A percentile compares a stretch with the other conserved stretches of the same genome.
These are phyloP conservation scores for Coniochaeta ligniaria DNA, from an alignment of 2,329 filamentous ascomycete genomes.

Conservation along the genomic window DNA sequence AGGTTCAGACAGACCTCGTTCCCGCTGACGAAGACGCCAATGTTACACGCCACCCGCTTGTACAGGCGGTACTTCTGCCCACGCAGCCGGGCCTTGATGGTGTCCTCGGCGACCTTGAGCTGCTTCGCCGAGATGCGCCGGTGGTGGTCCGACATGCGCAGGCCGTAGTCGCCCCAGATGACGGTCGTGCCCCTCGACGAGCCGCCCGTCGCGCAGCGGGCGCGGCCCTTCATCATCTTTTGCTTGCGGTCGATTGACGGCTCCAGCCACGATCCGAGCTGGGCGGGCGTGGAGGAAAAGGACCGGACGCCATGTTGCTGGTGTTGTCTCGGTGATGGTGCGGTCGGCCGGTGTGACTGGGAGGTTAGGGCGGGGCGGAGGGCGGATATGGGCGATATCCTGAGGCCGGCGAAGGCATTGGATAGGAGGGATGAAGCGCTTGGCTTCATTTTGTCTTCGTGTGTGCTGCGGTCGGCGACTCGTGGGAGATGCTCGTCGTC, in stretches of 20 bases:
- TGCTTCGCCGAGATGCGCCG: conserved; percentile 81
- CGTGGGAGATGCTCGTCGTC: not conserved
- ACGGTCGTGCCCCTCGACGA: conserved; percentile 90
- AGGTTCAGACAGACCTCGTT: conserved; percentile 59
- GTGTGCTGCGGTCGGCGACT: conserved; percentile 2
- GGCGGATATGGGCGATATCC: conserved; percentile 31
- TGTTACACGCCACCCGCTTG: conserved; percentile 83
- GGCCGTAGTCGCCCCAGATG: conserved; percentile 90
- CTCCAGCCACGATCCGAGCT: conserved; percentile 69
- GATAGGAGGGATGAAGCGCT: conserved; percentile 34
- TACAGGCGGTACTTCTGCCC: conserved; percentile 91
- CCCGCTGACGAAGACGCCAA: conserved; percentile 90
- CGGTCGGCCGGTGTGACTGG: conserved; percentile 23
- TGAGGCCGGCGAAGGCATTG: conserved; percentile 43
- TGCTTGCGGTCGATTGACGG: conserved; percentile 69
- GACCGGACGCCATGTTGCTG: conserved; percentile 39
- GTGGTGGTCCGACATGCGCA: conserved; percentile 91
- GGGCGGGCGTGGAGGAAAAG: conserved; percentile 63
- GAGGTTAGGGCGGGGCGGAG: conserved; percentile 26
- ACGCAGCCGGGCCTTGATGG: conserved; percentile 80
- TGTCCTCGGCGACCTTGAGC: conserved; percentile 86
- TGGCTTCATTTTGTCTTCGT: conserved; percentile 35
- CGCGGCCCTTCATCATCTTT: conserved; percentile 87
- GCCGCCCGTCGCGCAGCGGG: conserved; percentile 83
- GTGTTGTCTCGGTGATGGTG: conserved; percentile 23